Percentiles rank a stretch among this genome's conserved stretches.
Conservation (phyloP, 2,329 filamentous ascomycete genomes). For the Pestalotiopsis sp. region DNA sequence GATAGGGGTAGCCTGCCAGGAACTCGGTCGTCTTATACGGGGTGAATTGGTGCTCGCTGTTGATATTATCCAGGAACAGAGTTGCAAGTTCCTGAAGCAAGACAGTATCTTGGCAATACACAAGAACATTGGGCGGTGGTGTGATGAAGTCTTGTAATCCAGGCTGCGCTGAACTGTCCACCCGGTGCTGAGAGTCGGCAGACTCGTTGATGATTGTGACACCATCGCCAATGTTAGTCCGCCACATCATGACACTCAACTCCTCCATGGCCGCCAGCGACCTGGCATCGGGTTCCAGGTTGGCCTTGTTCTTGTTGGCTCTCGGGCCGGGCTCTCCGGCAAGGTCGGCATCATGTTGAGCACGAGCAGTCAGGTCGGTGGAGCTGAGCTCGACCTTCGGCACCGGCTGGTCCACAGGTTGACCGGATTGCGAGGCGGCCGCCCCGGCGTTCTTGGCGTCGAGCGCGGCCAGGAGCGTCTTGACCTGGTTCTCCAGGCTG, state of each 20-base stretch:
- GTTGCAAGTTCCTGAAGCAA: conserved; percentile 16
- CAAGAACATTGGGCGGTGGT: conserved; percentile 12
- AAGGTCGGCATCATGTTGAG: not conserved
- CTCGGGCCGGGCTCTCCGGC: not conserved
- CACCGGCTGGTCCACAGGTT: conserved; percentile 2
- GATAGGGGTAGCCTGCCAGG: conserved; percentile 16
- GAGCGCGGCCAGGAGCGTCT: conserved; percentile 17
- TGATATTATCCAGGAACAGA: conserved; percentile 18
- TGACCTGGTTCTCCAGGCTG: conserved; percentile 20
- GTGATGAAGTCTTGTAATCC: not conserved
- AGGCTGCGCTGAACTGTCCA: conserved; percentile 10
- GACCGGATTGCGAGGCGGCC: not conserved
- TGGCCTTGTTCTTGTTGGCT: not conserved
- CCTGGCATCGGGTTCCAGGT: conserved; percentile 11
- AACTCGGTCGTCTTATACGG: conserved; percentile 15
- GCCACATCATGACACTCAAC: conserved; percentile 21
- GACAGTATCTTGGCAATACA: conserved; percentile 14
- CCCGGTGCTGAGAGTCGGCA: conserved; percentile 14
- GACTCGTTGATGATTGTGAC: conserved; percentile 20
- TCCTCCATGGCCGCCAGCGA: conserved; percentile 21
- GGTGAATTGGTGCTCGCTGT: conserved; percentile 20
- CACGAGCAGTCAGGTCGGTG: not conserved
- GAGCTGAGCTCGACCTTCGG: not conserved
- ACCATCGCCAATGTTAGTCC: conserved; percentile 20
- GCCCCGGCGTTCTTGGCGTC: conserved; percentile 11